Conservation (phyloP, 2,329 filamentous ascomycete genomes). For the Cordyceps farinosa region DNA sequence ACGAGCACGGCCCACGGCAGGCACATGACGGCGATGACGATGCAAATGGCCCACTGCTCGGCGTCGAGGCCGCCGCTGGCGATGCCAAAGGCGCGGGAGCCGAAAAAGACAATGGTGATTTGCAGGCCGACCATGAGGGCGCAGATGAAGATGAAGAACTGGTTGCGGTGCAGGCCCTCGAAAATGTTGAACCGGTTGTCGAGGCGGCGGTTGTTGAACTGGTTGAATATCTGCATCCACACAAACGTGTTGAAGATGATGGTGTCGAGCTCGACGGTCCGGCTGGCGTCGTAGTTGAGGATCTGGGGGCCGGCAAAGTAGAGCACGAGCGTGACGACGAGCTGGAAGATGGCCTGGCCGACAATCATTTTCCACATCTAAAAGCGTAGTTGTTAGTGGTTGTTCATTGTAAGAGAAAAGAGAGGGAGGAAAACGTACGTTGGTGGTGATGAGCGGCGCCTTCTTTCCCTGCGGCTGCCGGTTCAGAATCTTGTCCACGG, state of each 20-base stretch:
- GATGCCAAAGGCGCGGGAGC: conserved; percentile 71
- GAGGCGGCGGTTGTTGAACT: conserved; percentile 77
- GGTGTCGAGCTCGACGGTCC: conserved; percentile 50
- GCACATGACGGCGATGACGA: conserved; percentile 72
- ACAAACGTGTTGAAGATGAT: conserved; percentile 69
- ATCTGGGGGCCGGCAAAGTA: conserved; percentile 59
- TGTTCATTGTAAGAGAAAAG: too few species aligned
- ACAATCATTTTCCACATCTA: conserved; percentile 65
- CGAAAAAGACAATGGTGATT: conserved; percentile 79
- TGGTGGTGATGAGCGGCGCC: conserved; percentile 67
- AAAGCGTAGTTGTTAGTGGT: not conserved
- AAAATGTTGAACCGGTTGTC: conserved; percentile 89
- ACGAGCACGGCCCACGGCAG: conserved; percentile 72
- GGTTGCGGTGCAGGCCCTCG: conserved; percentile 73
- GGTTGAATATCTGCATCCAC: conserved; percentile 75
- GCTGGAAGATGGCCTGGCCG: conserved; percentile 59
- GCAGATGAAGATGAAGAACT: conserved; percentile 79
- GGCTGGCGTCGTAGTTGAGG: conserved; percentile 46
- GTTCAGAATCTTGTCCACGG: conserved; percentile 53
- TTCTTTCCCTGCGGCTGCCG: conserved; percentile 57
- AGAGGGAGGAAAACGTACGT: conserved; percentile 21
- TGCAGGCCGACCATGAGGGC: conserved; percentile 79
- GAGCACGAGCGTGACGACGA: conserved; percentile 54
- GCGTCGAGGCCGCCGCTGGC: conserved; percentile 49
- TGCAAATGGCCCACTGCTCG: conserved; percentile 77